Evolutionary conservation across 1,284 basidiomycete species (phyloP), one percentile per base, ranked within the genome.

Genomic region (Marasmius tenuissimus): DNA sequence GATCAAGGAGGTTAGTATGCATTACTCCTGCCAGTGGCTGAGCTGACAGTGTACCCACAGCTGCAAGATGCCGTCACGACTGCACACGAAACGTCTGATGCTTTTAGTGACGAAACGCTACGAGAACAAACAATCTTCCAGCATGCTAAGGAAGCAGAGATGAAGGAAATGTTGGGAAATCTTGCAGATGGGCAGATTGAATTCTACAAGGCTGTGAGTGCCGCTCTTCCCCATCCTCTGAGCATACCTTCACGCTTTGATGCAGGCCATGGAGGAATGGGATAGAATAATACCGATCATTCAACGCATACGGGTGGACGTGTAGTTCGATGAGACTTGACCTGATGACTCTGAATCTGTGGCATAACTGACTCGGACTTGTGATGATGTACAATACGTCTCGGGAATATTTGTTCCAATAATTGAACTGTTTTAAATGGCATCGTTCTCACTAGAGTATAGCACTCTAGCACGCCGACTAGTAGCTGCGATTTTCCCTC

Each of bases 131-230:
- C 84, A 18, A 82, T 95, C 60, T 99, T 98, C 77, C 93, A 97
- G 71, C 82, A 88, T 63, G 88, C 91, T 6, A 98, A 98, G 74
- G 89, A 94, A 70, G 85, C 89, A 53, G 97, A 99, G 79, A 93
- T 98, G 93, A 97, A 97, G 77, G 94, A 96, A 71, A 88, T 98
- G 82, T 75, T 99, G 10, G 86, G 86, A 6, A 89, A 90, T 61
- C 86, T 97, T 64, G 94, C 94, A 9, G 93, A 98, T 66, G 96
- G 96, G 2, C 92, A 99, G 74, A 94, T 98, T 65, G 93, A 95
- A 71, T 94, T 97, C 76, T 94, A 97, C 72, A 91, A 92, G 76
- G 84, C 90, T 67, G 92, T 92, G 72, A 60, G 85, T 78, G 60
- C 52, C 61, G n/a, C 47, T 27, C 34, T 4, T n/a, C 48, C 53